phyloP scores from a whole-genome alignment of 192 early-diverging fungal genomes.

The Linnemannia schmuckeri region DNA sequence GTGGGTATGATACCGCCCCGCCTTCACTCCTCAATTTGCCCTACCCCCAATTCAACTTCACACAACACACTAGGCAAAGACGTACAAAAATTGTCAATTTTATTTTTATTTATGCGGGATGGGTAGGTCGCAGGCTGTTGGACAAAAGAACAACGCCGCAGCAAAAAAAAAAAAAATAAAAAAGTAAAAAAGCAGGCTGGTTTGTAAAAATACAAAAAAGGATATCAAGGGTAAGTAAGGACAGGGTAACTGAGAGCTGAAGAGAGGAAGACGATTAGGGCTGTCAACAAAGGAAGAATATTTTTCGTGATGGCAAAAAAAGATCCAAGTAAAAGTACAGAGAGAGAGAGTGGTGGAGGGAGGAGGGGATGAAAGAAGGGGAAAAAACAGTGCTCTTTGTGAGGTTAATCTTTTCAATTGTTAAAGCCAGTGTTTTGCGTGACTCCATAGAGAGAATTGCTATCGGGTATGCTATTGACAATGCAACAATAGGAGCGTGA shows the following conservation, averaged over 20 bases:
- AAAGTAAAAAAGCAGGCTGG: background rate
- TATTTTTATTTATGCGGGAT: background rate
- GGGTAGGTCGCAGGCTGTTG: background rate
- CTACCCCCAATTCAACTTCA: too few relatives aligned
- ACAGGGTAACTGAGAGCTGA: background rate
- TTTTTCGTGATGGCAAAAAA: background rate
- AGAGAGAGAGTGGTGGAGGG: background rate
- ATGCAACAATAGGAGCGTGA: background rate
- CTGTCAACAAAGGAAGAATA: background rate
- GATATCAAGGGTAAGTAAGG: slow-evolving; percentile 1
- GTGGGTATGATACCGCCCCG: too few relatives aligned
- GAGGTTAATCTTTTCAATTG: background rate
- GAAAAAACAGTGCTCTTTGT: background rate
- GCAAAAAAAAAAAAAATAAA: background rate
- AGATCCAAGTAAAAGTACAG: background rate
- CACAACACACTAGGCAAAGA: too few relatives aligned
- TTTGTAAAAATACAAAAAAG: background rate
- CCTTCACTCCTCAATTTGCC: too few relatives aligned
- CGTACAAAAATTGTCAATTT: background rate
- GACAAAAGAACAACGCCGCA: background rate
- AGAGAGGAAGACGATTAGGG: background rate
- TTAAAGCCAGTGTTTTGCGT: slow-evolving; percentile 12
- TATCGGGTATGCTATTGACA: slow-evolving; percentile 28
- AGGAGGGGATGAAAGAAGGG: background rate
- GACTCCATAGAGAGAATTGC: slow-evolving; percentile 28